Evolutionary conservation across 495 filamentous ascomycete genomes (phyloP).

Genomic region (Recurvomyces mirabilis): DNA sequence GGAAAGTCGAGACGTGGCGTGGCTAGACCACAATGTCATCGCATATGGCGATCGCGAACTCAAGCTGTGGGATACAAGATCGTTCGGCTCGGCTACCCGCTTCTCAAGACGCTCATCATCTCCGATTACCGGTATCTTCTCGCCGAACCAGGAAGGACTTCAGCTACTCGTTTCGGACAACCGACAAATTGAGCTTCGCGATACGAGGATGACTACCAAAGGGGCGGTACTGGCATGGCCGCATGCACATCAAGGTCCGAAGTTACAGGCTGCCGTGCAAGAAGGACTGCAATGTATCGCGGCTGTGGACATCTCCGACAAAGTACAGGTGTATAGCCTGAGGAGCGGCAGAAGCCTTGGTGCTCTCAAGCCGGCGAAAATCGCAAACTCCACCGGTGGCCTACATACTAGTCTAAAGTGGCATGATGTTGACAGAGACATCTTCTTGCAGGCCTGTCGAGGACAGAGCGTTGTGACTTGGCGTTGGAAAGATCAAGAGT

Average conservation of each 20-base stretch:
- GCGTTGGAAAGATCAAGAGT: too few relatives aligned
- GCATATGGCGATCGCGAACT: constrained; percentile 1
- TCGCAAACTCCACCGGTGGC: neutral
- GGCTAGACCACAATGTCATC: neutral
- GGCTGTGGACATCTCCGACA: constrained; percentile 5
- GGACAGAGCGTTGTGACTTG: neutral
- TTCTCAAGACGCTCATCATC: neutral
- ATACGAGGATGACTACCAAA: constrained; percentile 7
- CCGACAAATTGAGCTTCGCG: constrained; percentile 4
- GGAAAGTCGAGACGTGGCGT: neutral
- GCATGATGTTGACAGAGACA: neutral
- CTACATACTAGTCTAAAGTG: neutral
- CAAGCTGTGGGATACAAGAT: constrained; percentile 4
- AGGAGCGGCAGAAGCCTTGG: neutral
- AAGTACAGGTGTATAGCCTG: constrained; percentile 5
- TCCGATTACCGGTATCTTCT: constrained; percentile 2
- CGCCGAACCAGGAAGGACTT: neutral
- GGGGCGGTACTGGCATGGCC: neutral
- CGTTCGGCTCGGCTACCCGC: neutral
- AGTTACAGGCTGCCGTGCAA: neutral
- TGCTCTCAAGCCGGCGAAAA: neutral
- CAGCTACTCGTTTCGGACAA: constrained; percentile 12
- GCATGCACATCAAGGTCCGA: constrained; percentile 10
- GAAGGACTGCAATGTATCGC: neutral
- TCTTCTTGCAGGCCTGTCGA: constrained; percentile 2